Base-by-base conservation (phyloP, 371 early-diverging fungal species). In the Batkoa obscura region DNA sequence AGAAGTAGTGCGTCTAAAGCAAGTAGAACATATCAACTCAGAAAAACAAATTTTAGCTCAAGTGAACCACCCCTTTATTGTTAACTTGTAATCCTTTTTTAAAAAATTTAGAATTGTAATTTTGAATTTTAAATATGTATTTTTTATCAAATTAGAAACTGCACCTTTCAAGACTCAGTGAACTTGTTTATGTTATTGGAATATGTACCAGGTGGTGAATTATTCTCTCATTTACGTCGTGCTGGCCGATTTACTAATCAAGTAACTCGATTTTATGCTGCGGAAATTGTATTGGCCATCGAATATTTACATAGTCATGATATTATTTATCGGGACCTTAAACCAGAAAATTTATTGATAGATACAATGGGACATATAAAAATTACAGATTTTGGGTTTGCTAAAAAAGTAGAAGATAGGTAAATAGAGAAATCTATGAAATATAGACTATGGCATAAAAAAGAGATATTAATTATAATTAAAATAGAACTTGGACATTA, bases 321-420 rank as follows among this genome's bases (percentile, higher is more conserved):
- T 62, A 88, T 94, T 49, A 86, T 94, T 57, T 97, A 96, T 72
- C 80, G 97, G 34, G 96, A 95, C 68, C 66, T 96, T 43, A 92
- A 94, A 64, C 97, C 97, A 13, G 94, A 96, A 60, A 93, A 94
- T 64, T 66, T 91, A 43, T 69, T 99, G 39, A 68, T 99, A 50
- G 94, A 92, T 60, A 68, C 76, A 8, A 62, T 73, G 48, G 99
- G 99, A 1, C 92, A 98, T 66, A 81, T 98, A 58, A 94, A 94
- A 69, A 88, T 99, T 49, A 90, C 98, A 1, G 99, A 99, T 71
- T 98, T 99, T 77, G 99, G 99, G 1, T 98, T 98, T 78, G 94
- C 99, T 34, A 97, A 95, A 64, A 70, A 74, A 36, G 78, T 86
- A 35, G 61, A 70, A 1, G 82, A 79, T 57, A 71, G 74, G 69